Evolutionary conservation across 805 yeast genomes (phyloP).

Genomic region (Schwanniomyces sp.): DNA sequence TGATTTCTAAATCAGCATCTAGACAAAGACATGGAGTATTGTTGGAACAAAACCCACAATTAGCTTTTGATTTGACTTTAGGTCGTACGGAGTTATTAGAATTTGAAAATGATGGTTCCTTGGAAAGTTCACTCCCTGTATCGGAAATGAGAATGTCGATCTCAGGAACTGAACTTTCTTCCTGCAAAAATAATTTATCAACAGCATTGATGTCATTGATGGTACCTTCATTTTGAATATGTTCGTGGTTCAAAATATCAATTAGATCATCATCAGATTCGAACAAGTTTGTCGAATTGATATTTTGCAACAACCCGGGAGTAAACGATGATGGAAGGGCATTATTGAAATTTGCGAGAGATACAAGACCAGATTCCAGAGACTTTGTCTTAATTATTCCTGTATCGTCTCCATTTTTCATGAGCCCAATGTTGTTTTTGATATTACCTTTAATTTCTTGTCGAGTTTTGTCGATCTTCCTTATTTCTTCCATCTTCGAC

Average conservation of each 20-base stretch:
- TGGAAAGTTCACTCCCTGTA: neutral
- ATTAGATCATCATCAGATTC: conserved; percentile 8
- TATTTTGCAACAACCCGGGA: conserved; percentile 12
- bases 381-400: neutral
- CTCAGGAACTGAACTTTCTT: conserved; percentile 3
- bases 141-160: neutral
- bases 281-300: conserved; percentile 8
- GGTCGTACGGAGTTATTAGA: neutral
- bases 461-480: conserved; percentile 4
- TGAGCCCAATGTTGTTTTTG: conserved; percentile 1
- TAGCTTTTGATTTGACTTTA: conserved; percentile 14
- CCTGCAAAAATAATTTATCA: conserved; percentile 6
- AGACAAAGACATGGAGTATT: conserved; percentile 43
- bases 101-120: neutral
- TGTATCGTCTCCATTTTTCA: neutral
- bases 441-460: conserved; percentile 1
- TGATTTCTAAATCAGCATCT: conserved; percentile 31
- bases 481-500: conserved; percentile 7
- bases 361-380: neutral
- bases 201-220: neutral
- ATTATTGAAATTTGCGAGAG: neutral
- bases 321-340: conserved; percentile 6
- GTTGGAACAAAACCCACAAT: conserved; percentile 39
- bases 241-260: conserved; percentile 4
- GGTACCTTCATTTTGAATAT: conserved; percentile 1